Evolutionary conservation across 805 yeast species (phyloP), one percentile per base, ranked within the genome.

Genomic region (Hanseniaspora valbyensis): DNA sequence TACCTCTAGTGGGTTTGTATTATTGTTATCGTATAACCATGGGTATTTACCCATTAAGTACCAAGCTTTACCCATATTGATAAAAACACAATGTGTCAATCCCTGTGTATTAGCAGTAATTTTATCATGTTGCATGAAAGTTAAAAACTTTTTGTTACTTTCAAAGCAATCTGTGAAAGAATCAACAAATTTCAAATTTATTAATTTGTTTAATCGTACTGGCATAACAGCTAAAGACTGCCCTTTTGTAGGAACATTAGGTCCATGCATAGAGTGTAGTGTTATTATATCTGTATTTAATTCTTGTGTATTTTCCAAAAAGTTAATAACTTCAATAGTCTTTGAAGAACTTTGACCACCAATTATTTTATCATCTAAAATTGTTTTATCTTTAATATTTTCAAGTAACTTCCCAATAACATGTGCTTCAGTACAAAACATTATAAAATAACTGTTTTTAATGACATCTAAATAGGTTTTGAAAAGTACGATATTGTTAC

Each of bases 341-440:
- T 92, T 92, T 66, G 97, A 90, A 9, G 95, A 84, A 0, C 98
- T 89, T 66, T 92, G 98, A 7, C 98, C 98, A n/a, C 97, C 98
- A 4, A 92, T 95, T 38, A 89, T 77, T 2, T 95, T 83, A 19
- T 26, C 25, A 3, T 32, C 5, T 2, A 46, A 25, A 4, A 46
- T 46, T 5, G 26, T 12, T 37, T 39, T 24, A 28, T 46, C 40
- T 4, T 22, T 19, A 14, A 46, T 32, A n/a, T 14, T 28, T 14
- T 46, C 44, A 12, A 46, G 95, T 34, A 92, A 85, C 52, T 73
- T 72, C 42, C 71, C 78, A 44, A 92, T 81, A 60, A 78, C 78
- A 55, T 83, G 95, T 1, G 97, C 96, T 65, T 92, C 98, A 2
- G 92, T 97, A 51, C 89, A 80, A 71, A 89, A 92, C 51, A 92